phyloP scores from a whole-genome alignment of 2,329 filamentous ascomycete genomes.

The Incumbomyces lentus region DNA sequence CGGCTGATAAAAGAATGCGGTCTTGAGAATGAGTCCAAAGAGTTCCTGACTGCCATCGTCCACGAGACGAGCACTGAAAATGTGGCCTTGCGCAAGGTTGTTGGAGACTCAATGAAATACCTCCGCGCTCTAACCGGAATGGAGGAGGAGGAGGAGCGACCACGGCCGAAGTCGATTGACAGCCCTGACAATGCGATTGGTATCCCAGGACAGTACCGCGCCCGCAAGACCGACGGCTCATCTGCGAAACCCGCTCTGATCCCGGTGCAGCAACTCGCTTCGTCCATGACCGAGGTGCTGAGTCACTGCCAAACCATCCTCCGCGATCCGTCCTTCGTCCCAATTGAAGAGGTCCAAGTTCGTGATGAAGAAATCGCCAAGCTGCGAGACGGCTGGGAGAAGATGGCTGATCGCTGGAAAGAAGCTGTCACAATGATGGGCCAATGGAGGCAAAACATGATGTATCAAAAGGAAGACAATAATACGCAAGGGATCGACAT shows the following conservation, averaged over 20 bases:
- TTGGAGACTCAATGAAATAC: slow-evolving; percentile 60
- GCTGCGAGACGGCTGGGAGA: slow-evolving; percentile 77
- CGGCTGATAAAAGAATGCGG: slow-evolving; percentile 47
- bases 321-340: slow-evolving; percentile 92
- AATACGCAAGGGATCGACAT: slow-evolving; percentile 26
- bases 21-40: slow-evolving; percentile 76
- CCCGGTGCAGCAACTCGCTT: slow-evolving; percentile 57
- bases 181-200: slow-evolving; percentile 13
- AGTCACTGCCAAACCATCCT: slow-evolving; percentile 73
- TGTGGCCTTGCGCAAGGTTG: slow-evolving; percentile 63
- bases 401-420: slow-evolving; percentile 83
- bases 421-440: slow-evolving; percentile 88
- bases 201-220: slow-evolving; percentile 21
- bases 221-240: not conserved
- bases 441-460: slow-evolving; percentile 77
- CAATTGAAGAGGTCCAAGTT: slow-evolving; percentile 86
- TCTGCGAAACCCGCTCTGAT: slow-evolving; percentile 29
- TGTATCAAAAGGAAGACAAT: slow-evolving; percentile 4
- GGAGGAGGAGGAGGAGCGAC: slow-evolving; percentile 5
- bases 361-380: slow-evolving; percentile 82
- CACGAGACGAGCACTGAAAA: slow-evolving; percentile 72
- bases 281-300: slow-evolving; percentile 66
- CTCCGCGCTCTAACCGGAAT: slow-evolving; percentile 53
- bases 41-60: slow-evolving; percentile 67
- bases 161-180: slow-evolving; percentile 6